These are phyloP conservation scores for Herpetomonas tarakana DNA, from an alignment of 208 protist genomes.

Conservation along the genomic window DNA sequence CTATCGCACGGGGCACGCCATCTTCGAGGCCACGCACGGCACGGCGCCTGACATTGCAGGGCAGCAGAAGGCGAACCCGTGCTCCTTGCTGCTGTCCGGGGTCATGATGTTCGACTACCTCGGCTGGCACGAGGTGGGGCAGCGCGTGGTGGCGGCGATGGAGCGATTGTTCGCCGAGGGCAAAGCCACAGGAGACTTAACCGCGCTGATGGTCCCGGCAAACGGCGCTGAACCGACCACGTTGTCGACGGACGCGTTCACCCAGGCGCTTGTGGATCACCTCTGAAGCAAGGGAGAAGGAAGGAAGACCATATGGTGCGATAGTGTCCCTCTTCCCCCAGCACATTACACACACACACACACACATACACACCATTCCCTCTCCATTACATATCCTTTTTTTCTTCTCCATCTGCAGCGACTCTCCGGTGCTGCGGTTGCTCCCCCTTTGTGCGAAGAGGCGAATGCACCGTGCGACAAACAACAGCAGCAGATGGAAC, in stretches of 20 bases:
- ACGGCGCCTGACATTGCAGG: slow-evolving; percentile 55
- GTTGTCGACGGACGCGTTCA: slow-evolving; percentile 34
- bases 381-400: not conserved
- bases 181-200: slow-evolving; percentile 32
- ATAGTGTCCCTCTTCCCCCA: too few relatives aligned
- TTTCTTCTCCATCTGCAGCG: not conserved
- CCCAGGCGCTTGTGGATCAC: slow-evolving; percentile 20
- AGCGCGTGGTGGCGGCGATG: slow-evolving; percentile 25
- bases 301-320: not conserved
- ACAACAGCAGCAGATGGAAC: too few relatives aligned
- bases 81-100: slow-evolving; percentile 40
- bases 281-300: slow-evolving; percentile 14
- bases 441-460: not conserved
- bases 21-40: slow-evolving; percentile 57
- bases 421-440: not conserved
- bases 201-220: slow-evolving; percentile 26
- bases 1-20: slow-evolving; percentile 39
- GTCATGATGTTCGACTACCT: slow-evolving; percentile 51
- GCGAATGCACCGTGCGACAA: too few relatives aligned
- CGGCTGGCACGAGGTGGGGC: slow-evolving; percentile 37
- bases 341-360: too few relatives aligned
- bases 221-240: slow-evolving; percentile 1
- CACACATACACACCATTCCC: too few relatives aligned
- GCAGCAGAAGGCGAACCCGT: slow-evolving; percentile 39
- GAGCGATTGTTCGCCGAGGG: slow-evolving; percentile 33